These are phyloP conservation scores for Ilex paraguariensis DNA, from an alignment of 305 asterid genomes.

Conservation along the genomic window DNA sequence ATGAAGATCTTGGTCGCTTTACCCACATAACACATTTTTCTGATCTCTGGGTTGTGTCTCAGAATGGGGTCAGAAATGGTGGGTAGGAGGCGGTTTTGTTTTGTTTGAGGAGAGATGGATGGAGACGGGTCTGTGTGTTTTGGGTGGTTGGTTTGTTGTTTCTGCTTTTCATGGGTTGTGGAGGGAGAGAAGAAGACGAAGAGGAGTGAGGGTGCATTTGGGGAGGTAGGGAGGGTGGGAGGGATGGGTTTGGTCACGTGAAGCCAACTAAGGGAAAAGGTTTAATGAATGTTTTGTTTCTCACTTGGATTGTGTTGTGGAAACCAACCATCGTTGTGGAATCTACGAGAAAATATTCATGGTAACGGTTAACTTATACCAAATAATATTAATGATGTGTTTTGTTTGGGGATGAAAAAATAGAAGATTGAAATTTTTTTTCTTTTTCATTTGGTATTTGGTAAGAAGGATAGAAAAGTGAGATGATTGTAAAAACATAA, in stretches of 20 bases:
- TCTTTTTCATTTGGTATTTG: too few species aligned
- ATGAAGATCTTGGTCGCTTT: constrained; percentile 97
- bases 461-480: too few species aligned
- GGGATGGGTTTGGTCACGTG: constrained; percentile 32
- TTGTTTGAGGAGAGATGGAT: too few species aligned
- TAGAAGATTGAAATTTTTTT: too few species aligned
- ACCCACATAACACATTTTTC: constrained; percentile 69
- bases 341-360: too few species aligned
- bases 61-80: constrained; percentile 15
- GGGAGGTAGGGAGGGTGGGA: constrained; percentile 14
- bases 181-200: not conserved
- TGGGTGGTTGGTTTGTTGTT: not conserved
- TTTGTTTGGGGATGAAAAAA: too few species aligned
- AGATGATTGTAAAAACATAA: too few species aligned
- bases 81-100: constrained; percentile 6
- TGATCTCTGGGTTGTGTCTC: constrained; percentile 2
- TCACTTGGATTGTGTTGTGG: too few species aligned
- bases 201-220: constrained; percentile 2
- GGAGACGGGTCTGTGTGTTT: not conserved
- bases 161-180: not conserved
- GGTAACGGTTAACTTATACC: too few species aligned
- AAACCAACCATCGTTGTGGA: too few species aligned
- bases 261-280: constrained; percentile 26
- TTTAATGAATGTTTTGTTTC: not conserved
- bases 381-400: too few species aligned